Conservation (phyloP, 2,329 filamentous ascomycete species). For the Fusarium newnesense region DNA sequence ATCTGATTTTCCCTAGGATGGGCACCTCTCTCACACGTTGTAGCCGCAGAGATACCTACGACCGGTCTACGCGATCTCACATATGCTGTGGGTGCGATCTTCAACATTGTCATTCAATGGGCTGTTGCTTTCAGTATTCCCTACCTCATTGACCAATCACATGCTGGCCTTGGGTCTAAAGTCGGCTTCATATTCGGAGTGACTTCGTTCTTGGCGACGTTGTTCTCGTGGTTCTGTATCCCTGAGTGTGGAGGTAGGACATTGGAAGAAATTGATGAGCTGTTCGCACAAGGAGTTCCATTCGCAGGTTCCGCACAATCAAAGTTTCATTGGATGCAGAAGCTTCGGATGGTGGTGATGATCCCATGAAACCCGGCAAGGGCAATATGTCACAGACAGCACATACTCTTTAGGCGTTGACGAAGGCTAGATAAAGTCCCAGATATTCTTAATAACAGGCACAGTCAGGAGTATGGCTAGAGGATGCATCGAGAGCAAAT, state of each 20-base stretch:
- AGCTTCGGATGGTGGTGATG: background rate
- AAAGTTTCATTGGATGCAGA: background rate
- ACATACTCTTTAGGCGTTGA: background rate
- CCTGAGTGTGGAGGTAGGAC: slow-evolving; percentile 37
- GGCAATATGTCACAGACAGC: background rate
- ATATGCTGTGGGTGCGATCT: slow-evolving; percentile 42
- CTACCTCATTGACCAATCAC: slow-evolving; percentile 50
- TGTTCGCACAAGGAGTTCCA: slow-evolving; percentile 31
- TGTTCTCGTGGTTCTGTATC: slow-evolving; percentile 34
- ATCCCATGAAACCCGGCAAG: background rate
- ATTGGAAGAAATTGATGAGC: slow-evolving; percentile 41
- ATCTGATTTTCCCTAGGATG: slow-evolving; percentile 48
- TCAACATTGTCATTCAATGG: slow-evolving; percentile 23
- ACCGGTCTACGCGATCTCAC: slow-evolving; percentile 47
- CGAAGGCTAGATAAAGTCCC: background rate
- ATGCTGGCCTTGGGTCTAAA: slow-evolving; percentile 46
- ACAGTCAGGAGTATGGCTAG: background rate
- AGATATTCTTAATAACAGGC: background rate
- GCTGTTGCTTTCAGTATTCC: slow-evolving; percentile 48
- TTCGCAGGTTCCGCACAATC: slow-evolving; percentile 32
- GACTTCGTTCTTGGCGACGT: slow-evolving; percentile 14
- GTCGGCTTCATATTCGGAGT: slow-evolving; percentile 34
- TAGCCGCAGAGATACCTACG: slow-evolving; percentile 49
- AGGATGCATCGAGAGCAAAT: background rate
- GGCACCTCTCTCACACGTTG: slow-evolving; percentile 50